A percentile compares a stretch with the other conserved stretches of the same genome.
Evolutionary conservation across 2,329 filamentous ascomycete species (phyloP).

Genomic region (Monosporascus sp.): DNA sequence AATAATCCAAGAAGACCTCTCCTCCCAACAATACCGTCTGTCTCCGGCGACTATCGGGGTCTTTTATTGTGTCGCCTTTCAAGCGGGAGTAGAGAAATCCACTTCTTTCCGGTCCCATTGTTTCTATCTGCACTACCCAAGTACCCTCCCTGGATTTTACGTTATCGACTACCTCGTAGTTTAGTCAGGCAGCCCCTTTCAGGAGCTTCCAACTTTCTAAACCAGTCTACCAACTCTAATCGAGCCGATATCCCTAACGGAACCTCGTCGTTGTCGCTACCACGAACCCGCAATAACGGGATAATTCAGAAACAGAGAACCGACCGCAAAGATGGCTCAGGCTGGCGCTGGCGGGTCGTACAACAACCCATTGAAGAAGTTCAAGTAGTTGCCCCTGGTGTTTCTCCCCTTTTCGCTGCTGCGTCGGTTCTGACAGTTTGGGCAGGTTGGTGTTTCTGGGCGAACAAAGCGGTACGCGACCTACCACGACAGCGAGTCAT

Average conservation of each 20-base stretch:
- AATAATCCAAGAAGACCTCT: no score
- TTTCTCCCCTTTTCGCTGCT: constrained; percentile 1
- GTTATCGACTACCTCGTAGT: background rate
- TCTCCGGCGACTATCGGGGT: no score
- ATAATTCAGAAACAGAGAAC: background rate
- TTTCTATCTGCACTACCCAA: background rate
- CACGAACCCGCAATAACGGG: background rate
- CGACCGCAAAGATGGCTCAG: constrained; percentile 66
- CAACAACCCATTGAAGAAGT: constrained; percentile 99
- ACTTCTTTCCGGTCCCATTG: background rate
- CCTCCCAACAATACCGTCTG: no score
- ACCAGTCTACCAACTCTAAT: background rate
- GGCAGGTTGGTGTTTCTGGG: constrained; percentile 92
- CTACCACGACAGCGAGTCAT: background rate
- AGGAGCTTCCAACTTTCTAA: background rate
- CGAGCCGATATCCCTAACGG: background rate
- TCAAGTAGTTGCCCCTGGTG: constrained; percentile 64
- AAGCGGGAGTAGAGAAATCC: background rate
- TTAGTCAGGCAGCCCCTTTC: background rate
- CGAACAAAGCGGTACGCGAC: constrained; percentile 86
- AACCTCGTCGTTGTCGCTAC: background rate
- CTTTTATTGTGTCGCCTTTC: no score
- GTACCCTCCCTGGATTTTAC: background rate
- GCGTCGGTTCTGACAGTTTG: background rate
- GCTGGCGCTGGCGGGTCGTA: constrained; percentile 70